phyloP scores from a whole-genome alignment of 345 rosid species.

The Lenwebbia sp. region DNA sequence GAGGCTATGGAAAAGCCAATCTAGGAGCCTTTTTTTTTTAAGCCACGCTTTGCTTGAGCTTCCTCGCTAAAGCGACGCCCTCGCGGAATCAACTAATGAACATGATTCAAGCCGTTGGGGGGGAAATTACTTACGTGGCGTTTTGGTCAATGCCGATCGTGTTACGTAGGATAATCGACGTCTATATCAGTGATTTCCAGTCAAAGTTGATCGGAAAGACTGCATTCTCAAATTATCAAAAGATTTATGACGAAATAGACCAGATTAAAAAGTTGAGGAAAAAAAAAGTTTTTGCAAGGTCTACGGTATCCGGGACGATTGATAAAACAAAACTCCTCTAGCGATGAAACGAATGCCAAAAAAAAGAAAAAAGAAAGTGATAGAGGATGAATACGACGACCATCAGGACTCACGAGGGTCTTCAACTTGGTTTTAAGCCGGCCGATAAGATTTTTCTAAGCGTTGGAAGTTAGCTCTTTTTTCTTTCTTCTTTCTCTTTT shows the following conservation, averaged over 20 bases:
- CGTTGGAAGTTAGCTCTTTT: not conserved
- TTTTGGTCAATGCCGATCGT: accelerated
- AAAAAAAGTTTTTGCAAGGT: not conserved
- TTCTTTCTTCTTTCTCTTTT: not conserved
- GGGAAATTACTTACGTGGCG: accelerated
- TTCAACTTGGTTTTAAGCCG: not conserved
- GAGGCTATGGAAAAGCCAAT: not conserved
- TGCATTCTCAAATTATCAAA: not conserved
- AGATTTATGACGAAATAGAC: not conserved
- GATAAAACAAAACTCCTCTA: not conserved
- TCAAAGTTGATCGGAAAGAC: accelerated
- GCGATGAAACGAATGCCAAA: not conserved
- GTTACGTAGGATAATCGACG: no score
- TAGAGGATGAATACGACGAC: not conserved
- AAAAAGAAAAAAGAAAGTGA: not conserved
- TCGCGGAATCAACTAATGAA: not conserved
- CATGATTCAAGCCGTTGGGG: accelerated
- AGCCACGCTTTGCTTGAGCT: not conserved
- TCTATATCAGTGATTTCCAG: accelerated
- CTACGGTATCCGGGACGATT: not conserved
- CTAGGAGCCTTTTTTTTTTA: not conserved
- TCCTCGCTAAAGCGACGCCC: not conserved
- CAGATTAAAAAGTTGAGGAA: not conserved
- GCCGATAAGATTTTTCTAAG: not conserved
- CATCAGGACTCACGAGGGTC: accelerated